Evolutionary conservation across 495 filamentous ascomycete species (phyloP).

Genomic region (Podospora tetraspora): DNA sequence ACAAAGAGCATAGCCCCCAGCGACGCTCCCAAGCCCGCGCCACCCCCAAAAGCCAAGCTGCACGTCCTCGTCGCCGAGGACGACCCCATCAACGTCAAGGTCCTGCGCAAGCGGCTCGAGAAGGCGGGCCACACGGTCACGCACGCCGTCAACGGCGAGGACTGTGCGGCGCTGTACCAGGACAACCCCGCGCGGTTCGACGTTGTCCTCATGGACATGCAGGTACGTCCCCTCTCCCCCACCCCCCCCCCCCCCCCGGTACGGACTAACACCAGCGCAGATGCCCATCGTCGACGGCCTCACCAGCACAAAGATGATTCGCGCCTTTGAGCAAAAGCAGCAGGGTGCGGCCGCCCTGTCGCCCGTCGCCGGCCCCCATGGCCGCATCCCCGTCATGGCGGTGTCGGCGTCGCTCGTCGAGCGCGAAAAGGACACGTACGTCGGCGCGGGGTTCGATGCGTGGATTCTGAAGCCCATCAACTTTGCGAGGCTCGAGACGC

Average conservation of each 20-base stretch:
- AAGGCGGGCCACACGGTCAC: slow-evolving; percentile 70
- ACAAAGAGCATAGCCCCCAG: neutral
- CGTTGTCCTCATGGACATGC: slow-evolving; percentile 94
- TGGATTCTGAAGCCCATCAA: slow-evolving; percentile 80
- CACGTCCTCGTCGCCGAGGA: slow-evolving; percentile 83
- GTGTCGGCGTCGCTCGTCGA: slow-evolving; percentile 85
- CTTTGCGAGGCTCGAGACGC: slow-evolving; percentile 59
- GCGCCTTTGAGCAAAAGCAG: slow-evolving; percentile 57
- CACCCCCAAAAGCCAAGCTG: slow-evolving; percentile 36
- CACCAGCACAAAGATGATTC: slow-evolving; percentile 76
- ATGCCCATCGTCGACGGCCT: slow-evolving; percentile 94
- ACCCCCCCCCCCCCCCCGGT: neutral
- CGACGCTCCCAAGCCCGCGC: neutral
- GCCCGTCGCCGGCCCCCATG: slow-evolving; percentile 40
- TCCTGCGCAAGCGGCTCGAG: slow-evolving; percentile 76
- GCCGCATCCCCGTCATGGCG: slow-evolving; percentile 75
- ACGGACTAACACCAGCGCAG: slow-evolving; percentile 33
- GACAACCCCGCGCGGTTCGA: slow-evolving; percentile 60
- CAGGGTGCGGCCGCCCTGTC: slow-evolving; percentile 39
- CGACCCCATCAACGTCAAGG: slow-evolving; percentile 86
- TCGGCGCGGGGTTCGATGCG: slow-evolving; percentile 81
- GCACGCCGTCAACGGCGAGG: slow-evolving; percentile 78
- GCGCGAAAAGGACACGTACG: slow-evolving; percentile 60
- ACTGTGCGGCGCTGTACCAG: slow-evolving; percentile 66
- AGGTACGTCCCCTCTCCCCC: slow-evolving; percentile 50